Evolutionary conservation across 2,329 filamentous ascomycete genomes (phyloP), one percentile per base, ranked within the genome.

Genomic region (Fusarium marasasianum): DNA sequence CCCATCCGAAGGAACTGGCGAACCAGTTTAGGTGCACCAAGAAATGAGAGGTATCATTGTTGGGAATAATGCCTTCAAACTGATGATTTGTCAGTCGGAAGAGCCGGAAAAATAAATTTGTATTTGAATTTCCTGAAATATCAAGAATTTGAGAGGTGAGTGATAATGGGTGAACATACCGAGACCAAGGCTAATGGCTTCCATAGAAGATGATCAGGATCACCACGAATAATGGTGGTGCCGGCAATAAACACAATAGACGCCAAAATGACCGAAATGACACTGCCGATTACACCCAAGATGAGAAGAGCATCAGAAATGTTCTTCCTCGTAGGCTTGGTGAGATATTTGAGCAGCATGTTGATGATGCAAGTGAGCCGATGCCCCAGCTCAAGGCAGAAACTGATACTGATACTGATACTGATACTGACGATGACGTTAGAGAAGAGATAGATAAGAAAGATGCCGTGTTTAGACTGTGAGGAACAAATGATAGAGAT

Each of bases 21-120:
- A 76, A 79, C 77, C 76, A 79, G 51, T 77, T 65, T 31, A 79
- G 40, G 50, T 76, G 76, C 26, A 79, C 76, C 35, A 79, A 62
- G 59, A 79, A 77, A 51, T 72, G 63, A 35, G 77, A 76, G 20
- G 70, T 71, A 37, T 76, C 75, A 65, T 78, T 77, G 58, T 77
- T 79, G 57, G 76, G 63, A 9, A 79, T 51, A 8, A 79, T 66
- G 50, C 77, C 77, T 24, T 79, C 69, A 67, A 79, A 79, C 77
- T 79, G 41, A 5, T 1, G 14, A 40, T 55, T 35, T 31, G 69
- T 76, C 22, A 63, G 61, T 14, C 8, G 47, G 50, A 70, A 26
- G 22, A 50, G 3, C 51, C 60, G 38, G 45, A 48, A 54, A 47
- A 5, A 15, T 12, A 2, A 3, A 17, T 35, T 15, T 26, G 11